A percentile compares a stretch with the other conserved stretches of the same genome.
phyloP scores from a whole-genome alignment of 2,329 filamentous ascomycete species.

The Chaetomiaceae sp. region DNA sequence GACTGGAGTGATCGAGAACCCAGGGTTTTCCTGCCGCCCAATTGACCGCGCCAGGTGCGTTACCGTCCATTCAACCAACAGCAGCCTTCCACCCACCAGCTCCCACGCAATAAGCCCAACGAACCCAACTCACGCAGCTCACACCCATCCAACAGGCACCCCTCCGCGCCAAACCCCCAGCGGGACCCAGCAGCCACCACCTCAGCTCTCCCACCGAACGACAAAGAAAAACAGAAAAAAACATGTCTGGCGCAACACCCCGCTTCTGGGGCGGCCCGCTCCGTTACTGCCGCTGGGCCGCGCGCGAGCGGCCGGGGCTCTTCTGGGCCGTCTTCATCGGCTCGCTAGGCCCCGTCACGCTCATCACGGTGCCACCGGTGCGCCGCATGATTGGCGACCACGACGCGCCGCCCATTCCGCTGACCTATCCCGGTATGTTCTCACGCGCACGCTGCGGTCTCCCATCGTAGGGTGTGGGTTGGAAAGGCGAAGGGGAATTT shows the following conservation, averaged over 20 bases:
- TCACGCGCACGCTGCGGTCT: no score
- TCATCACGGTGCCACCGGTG: conserved; percentile 68
- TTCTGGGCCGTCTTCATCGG: conserved; percentile 83
- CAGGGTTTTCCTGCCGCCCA: conserved; percentile 1
- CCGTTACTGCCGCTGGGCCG: conserved; percentile 81
- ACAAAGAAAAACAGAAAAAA: conserved; percentile 24
- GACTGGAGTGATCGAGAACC: neutral
- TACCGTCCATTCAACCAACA: neutral
- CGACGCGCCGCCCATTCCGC: conserved; percentile 64
- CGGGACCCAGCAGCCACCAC: no score
- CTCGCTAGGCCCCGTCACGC: conserved; percentile 60
- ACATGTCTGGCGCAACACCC: conserved; percentile 60
- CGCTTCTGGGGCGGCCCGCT: conserved; percentile 80
- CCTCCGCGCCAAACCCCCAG: no score
- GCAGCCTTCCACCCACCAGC: neutral
- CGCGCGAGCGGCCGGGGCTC: conserved; percentile 81
- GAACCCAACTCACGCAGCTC: neutral
- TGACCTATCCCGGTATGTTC: conserved; percentile 86
- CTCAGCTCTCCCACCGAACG: no score
- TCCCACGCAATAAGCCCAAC: neutral
- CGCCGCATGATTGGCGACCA: conserved; percentile 67
- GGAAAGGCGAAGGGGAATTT: no score
- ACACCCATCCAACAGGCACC: neutral
- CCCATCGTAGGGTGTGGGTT: no score
- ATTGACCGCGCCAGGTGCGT: conserved; percentile 7